Conservation (phyloP, 768 basidiomycete genomes). For the Lentinula raphanica region DNA sequence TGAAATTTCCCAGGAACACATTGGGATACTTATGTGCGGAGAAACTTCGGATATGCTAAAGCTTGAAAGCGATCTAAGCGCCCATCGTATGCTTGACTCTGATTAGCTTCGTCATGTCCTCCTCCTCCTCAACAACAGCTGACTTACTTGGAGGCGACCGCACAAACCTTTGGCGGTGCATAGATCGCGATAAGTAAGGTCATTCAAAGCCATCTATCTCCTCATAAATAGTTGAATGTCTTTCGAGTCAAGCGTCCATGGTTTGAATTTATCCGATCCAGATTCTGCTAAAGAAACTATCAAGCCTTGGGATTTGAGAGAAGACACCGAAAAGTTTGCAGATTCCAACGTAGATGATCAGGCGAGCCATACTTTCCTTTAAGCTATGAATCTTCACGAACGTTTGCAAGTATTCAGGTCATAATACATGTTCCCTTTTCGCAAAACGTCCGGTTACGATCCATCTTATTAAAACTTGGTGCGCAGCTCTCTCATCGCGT, state of each 20-base stretch:
- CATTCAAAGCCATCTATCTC: background rate
- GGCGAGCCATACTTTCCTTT: constrained; percentile 29
- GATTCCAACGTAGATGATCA: constrained; percentile 86
- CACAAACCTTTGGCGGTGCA: constrained; percentile 52
- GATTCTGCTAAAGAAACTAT: constrained; percentile 74
- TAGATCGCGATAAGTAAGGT: constrained; percentile 66
- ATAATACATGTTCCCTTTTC: constrained; percentile 80
- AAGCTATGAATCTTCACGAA: background rate
- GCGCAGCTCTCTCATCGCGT: constrained; percentile 14
- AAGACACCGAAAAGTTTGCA: constrained; percentile 57
- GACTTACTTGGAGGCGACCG: constrained; percentile 42
- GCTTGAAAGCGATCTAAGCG: background rate
- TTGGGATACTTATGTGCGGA: background rate
- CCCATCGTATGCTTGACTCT: background rate
- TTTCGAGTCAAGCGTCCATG: constrained; percentile 59
- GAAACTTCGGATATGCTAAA: background rate
- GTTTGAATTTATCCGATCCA: constrained; percentile 74
- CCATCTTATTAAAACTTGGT: constrained; percentile 76
- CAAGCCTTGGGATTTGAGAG: constrained; percentile 78
- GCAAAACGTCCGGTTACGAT: constrained; percentile 70
- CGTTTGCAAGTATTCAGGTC: constrained; percentile 38
- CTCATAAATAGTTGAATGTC: background rate
- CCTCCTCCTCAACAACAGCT: constrained; percentile 37
- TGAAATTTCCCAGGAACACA: background rate
- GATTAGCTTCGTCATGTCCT: background rate